phyloP scores from a whole-genome alignment of 2,329 filamentous ascomycete genomes.

The Venturia pyrina region DNA sequence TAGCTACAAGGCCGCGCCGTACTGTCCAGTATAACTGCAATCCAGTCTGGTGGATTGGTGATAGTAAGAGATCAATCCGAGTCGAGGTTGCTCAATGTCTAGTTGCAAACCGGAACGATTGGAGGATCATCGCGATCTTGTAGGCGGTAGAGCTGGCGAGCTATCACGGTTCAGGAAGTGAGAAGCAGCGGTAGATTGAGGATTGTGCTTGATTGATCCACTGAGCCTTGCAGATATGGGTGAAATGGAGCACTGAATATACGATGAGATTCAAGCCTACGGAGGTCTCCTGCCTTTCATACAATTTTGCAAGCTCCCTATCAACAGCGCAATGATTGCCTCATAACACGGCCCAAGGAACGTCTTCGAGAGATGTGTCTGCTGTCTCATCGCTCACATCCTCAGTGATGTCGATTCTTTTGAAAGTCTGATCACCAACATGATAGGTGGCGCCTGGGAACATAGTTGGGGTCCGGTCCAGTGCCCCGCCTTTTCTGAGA shows the following conservation, averaged over 20 bases:
- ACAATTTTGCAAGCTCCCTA: slow-evolving; percentile 21
- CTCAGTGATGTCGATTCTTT: too few relatives aligned
- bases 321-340: not conserved
- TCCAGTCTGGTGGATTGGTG: not conserved
- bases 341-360: too few relatives aligned
- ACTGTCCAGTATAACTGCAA: not conserved
- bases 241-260: not conserved
- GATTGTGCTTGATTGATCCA: not conserved
- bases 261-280: not conserved
- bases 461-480: too few relatives aligned
- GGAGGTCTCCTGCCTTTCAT: not conserved
- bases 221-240: not conserved
- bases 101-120: too few relatives aligned
- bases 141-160: too few relatives aligned
- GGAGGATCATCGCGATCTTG: not conserved
- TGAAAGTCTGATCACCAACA: too few relatives aligned
- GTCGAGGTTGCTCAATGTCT: not conserved
- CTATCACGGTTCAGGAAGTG: not conserved
- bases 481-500: not conserved
- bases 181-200: not conserved
- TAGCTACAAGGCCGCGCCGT: not conserved
- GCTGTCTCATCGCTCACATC: too few relatives aligned
- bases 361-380: too few relatives aligned
- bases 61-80: not conserved
- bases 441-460: too few relatives aligned